These are phyloP conservation scores for Hylodesmum podocarpum DNA, from an alignment of 306 rosid genomes.

Conservation along the genomic window DNA sequence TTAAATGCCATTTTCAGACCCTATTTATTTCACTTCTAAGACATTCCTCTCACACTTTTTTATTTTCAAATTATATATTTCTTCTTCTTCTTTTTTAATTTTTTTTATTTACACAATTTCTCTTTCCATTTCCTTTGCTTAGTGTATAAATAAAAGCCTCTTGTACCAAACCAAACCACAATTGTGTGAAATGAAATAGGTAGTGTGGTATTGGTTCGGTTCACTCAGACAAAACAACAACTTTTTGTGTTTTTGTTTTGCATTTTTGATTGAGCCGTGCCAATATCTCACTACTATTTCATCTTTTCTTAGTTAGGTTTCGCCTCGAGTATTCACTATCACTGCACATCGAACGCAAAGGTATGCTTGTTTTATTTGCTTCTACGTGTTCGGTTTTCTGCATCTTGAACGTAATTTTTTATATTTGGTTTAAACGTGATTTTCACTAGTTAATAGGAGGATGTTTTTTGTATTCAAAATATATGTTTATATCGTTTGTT, in stretches of 20 bases:
- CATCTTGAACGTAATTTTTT: too few relatives aligned
- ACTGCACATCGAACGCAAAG: neutral
- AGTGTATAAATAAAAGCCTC: too few relatives aligned
- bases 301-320: neutral
- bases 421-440: too few relatives aligned
- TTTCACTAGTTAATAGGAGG: too few relatives aligned
- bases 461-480: too few relatives aligned
- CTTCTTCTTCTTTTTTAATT: too few relatives aligned
- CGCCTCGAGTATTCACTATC: neutral
- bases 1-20: slow-evolving; percentile 50
- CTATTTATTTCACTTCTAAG: slow-evolving; percentile 31
- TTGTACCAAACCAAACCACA: too few relatives aligned
- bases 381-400: too few relatives aligned
- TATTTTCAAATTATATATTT: too few relatives aligned
- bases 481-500: too few relatives aligned
- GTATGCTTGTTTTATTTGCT: neutral
- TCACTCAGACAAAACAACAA: slow-evolving; percentile 50
- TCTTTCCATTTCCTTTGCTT: too few relatives aligned
- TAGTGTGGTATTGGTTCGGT: slow-evolving; percentile 76
- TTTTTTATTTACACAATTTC: too few relatives aligned
- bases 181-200: slow-evolving; percentile 47
- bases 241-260: neutral
- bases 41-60: slow-evolving; percentile 46
- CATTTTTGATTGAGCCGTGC: slow-evolving; percentile 77
- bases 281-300: slow-evolving; percentile 69